A percentile compares a stretch with the other conserved stretches of the same genome.
These are phyloP conservation scores for Saturnispora sanitii DNA, from an alignment of 805 yeast species.

Conservation along the genomic window DNA sequence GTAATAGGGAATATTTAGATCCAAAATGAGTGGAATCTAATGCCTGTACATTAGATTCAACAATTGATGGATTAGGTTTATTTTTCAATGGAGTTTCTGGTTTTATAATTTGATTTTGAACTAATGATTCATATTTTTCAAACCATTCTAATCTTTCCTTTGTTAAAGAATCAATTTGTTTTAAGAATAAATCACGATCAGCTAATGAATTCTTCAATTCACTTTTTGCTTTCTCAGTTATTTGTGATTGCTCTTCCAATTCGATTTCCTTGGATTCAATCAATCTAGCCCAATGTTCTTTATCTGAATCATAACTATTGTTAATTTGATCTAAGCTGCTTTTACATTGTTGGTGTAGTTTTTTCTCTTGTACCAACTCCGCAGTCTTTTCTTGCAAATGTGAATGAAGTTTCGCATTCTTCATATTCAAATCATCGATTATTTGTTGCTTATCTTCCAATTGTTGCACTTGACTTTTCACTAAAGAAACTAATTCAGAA, in stretches of 20 bases:
- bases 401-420: not conserved
- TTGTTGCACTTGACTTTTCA: too few species aligned
- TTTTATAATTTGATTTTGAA: not conserved
- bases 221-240: not conserved
- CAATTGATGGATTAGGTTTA: not conserved
- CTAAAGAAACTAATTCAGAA: too few species aligned
- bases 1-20: not conserved
- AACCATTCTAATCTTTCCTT: slow-evolving; percentile 4
- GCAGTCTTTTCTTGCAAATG: not conserved
- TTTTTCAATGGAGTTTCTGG: not conserved
- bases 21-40: slow-evolving; percentile 7
- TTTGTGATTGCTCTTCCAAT: not conserved
- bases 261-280: not conserved
- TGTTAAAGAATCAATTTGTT: not conserved
- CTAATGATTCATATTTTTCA: slow-evolving; percentile 2
- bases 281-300: not conserved
- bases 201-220: not conserved
- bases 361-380: not conserved
- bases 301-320: not conserved
- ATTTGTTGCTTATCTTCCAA: not conserved
- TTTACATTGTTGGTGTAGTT: not conserved
- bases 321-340: not conserved
- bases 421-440: not conserved
- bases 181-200: not conserved
- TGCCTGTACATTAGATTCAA: not conserved